Base-by-base conservation (phyloP, 768 basidiomycete species). In the Piloderma croceum region DNA sequence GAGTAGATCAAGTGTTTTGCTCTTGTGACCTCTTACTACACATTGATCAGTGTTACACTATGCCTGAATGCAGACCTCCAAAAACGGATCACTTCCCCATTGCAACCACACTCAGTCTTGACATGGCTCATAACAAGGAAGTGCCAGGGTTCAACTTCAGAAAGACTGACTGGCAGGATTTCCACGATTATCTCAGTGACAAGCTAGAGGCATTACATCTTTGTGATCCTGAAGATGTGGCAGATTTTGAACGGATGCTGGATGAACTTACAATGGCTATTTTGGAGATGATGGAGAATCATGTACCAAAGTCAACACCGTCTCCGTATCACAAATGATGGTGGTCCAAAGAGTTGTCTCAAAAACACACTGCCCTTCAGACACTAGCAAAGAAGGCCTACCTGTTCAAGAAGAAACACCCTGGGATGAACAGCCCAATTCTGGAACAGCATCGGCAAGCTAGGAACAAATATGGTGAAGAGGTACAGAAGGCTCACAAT, bases 1-100 rank as follows among this genome's bases (percentile, higher is more conserved):
- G 65, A 7, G 58, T 62, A 4, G 69, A 76, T 52, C 75, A 77
- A 37, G 64, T 75, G 0, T 75, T 67, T 43, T 44, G 49, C 22
- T 44, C 62, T 3, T 25, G 34, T 1, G 24, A 40, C 1, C 33
- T 62, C 0, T 20, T 41, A 0, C 46, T 58, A 3, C 7, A 21
- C 1, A 27, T 69, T 1, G 42, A 58, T 6, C 4, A 32, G 3
- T 73, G 70, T 49, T 31, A 56, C 9, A 53, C 54, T 1, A 24
- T 38, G 3, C 50, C 46, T 1, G 42, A 40, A 1, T 3, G 32
- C 0, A 45, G 31, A 3, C 60, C 57, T 0, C 31, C 51, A 0
- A 39, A 42, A 1, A 60, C 70, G 3, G 69, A 76, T 50, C 70
- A 76, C 47, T 58, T 62, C 39, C 70, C 65, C 0, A 67, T 76